Conservation (phyloP, 495 filamentous ascomycete genomes). For the Ascodesmis nigricans region DNA sequence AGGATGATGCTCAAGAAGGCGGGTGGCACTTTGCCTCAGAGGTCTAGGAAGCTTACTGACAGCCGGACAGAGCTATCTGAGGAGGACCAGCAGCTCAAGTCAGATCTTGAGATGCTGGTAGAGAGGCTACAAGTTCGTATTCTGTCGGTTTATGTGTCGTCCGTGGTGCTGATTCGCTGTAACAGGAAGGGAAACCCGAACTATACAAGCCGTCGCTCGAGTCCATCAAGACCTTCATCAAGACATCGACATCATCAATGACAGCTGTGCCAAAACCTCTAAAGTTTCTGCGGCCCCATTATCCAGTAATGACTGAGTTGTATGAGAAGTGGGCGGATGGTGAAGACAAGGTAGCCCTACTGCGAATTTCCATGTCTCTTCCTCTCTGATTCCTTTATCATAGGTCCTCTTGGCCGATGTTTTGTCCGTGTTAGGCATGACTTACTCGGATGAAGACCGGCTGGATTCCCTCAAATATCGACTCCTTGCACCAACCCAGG, state of each 20-base stretch:
- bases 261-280: conserved; percentile 95
- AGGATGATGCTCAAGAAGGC: conserved; percentile 33
- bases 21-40: conserved; percentile 4
- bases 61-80: conserved; percentile 70
- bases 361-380: conserved; percentile 9
- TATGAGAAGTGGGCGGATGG: conserved; percentile 76
- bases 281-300: conserved; percentile 93
- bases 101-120: conserved; percentile 94
- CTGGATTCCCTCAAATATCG: conserved; percentile 91
- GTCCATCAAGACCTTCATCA: conserved; percentile 90
- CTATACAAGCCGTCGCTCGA: conserved; percentile 86
- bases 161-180: conserved; percentile 15
- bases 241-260: conserved; percentile 97
- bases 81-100: conserved; percentile 94
- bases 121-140: conserved; percentile 67
- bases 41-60: conserved; percentile 22
- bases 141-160: conserved; percentile 1
- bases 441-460: conserved; percentile 87
- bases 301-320: conserved; percentile 57
- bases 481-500: conserved; percentile 66
- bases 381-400: neutral
- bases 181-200: conserved; percentile 59
- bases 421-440: conserved; percentile 95
- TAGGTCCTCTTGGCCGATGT: conserved; percentile 77
- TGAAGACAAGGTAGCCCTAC: conserved; percentile 65